phyloP scores from a whole-genome alignment of 2,329 filamentous ascomycete species.

The Pseudocercospora musae region DNA sequence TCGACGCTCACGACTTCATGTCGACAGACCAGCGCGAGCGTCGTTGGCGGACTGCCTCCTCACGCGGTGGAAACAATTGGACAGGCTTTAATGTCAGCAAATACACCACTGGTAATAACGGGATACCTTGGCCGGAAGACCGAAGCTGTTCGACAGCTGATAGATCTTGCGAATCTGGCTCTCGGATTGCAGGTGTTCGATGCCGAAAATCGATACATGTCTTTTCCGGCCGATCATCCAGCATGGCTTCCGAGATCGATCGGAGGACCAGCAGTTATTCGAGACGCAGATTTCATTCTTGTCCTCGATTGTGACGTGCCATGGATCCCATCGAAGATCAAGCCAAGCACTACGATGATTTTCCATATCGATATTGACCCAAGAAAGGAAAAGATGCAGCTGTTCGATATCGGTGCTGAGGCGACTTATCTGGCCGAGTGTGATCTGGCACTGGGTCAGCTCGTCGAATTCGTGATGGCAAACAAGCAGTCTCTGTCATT shows the following conservation, averaged over 20 bases:
- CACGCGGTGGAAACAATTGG: constrained; percentile 57
- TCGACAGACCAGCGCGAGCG: constrained; percentile 50
- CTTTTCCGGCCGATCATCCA: constrained; percentile 65
- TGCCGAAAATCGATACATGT: constrained; percentile 72
- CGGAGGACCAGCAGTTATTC: constrained; percentile 66
- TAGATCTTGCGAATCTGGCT: constrained; percentile 62
- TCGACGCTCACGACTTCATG: constrained; percentile 53
- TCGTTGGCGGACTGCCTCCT: constrained; percentile 50
- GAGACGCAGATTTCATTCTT: constrained; percentile 72
- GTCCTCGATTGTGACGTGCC: constrained; percentile 84
- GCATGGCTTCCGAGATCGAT: constrained; percentile 59
- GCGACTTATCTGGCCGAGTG: constrained; percentile 48
- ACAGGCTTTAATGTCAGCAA: constrained; percentile 58
- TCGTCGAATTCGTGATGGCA: constrained; percentile 36
- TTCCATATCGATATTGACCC: constrained; percentile 63
- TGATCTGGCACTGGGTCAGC: constrained; percentile 59
- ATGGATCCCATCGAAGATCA: constrained; percentile 73
- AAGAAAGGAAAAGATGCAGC: constrained; percentile 55
- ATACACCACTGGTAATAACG: constrained; percentile 63
- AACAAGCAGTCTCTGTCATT: background rate
- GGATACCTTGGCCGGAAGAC: constrained; percentile 68
- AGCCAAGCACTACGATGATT: constrained; percentile 54
- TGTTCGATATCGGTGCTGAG: constrained; percentile 51
- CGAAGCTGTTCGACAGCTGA: constrained; percentile 55
- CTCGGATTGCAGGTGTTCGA: constrained; percentile 67